Conservation (phyloP, 768 basidiomycete species). For the Hortiboletus campestris region DNA sequence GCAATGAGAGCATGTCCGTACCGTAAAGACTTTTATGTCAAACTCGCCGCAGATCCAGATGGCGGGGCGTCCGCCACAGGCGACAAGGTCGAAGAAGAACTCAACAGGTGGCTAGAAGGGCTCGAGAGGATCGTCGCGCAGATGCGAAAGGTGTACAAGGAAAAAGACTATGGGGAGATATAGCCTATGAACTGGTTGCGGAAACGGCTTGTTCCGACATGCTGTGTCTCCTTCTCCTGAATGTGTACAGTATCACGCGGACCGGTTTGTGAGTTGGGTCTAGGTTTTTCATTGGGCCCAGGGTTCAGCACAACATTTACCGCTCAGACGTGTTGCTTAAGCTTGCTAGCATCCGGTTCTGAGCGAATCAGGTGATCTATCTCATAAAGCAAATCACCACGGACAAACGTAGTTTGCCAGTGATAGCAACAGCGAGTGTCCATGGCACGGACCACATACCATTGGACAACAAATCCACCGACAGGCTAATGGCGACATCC, state of each 20-base stretch:
- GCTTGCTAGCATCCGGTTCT: not conserved
- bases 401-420: not conserved
- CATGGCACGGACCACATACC: not conserved
- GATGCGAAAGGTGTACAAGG: constrained; percentile 51
- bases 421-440: not conserved
- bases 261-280: not conserved
- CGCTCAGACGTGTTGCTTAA: too few species aligned
- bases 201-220: not conserved
- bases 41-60: constrained; percentile 59
- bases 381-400: not conserved
- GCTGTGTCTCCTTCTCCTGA: not conserved
- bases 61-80: constrained; percentile 42
- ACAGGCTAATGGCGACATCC: not conserved
- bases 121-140: constrained; percentile 52
- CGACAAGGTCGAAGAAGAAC: constrained; percentile 52
- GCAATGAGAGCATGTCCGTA: constrained; percentile 62
- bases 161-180: constrained; percentile 52
- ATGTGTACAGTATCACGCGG: not conserved
- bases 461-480: not conserved
- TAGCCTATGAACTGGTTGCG: not conserved
- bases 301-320: not conserved
- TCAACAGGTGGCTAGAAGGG: constrained; percentile 59
- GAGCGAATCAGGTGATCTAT: not conserved
- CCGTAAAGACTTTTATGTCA: constrained; percentile 59
- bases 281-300: not conserved